A percentile compares a stretch with the other conserved stretches of the same genome.
These are phyloP conservation scores for Alternaria longipes DNA, from an alignment of 2,329 filamentous ascomycete species.

Conservation along the genomic window DNA sequence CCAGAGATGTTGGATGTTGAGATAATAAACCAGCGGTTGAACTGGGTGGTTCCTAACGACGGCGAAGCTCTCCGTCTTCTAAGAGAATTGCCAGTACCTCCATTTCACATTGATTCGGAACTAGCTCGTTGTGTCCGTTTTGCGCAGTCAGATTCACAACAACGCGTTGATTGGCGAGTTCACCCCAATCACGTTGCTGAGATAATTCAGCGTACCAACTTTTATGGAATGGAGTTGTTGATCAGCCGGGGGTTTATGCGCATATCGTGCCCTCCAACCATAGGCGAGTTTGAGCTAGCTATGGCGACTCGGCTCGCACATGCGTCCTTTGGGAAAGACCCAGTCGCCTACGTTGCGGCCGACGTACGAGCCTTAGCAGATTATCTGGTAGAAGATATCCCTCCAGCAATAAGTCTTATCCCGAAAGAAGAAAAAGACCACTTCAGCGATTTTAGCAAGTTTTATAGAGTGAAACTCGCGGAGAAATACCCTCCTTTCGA, in stretches of 20 bases:
- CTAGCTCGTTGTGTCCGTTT: conserved; percentile 16
- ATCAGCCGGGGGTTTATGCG: neutral
- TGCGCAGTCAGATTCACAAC: conserved; percentile 6
- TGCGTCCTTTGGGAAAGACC: neutral
- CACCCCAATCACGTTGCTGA: conserved; percentile 9
- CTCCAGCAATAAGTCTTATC: neutral
- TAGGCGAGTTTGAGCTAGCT: neutral
- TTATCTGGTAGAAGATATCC: neutral
- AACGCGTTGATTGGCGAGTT: conserved; percentile 4
- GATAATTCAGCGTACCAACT: conserved; percentile 14
- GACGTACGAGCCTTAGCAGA: neutral
- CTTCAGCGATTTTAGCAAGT: neutral
- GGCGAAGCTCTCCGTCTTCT: neutral
- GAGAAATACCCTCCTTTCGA: neutral
- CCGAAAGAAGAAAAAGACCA: neutral
- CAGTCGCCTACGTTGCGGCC: neutral
- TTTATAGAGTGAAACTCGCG: neutral
- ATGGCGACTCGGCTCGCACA: neutral
- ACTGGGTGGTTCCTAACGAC: neutral
- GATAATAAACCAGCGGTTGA: neutral
- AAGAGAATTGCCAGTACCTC: neutral
- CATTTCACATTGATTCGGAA: neutral
- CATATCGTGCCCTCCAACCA: neutral
- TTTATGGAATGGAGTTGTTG: neutral
- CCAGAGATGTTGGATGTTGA: neutral